Conservation (phyloP, 768 basidiomycete species). For the Polyporus arcularius region DNA sequence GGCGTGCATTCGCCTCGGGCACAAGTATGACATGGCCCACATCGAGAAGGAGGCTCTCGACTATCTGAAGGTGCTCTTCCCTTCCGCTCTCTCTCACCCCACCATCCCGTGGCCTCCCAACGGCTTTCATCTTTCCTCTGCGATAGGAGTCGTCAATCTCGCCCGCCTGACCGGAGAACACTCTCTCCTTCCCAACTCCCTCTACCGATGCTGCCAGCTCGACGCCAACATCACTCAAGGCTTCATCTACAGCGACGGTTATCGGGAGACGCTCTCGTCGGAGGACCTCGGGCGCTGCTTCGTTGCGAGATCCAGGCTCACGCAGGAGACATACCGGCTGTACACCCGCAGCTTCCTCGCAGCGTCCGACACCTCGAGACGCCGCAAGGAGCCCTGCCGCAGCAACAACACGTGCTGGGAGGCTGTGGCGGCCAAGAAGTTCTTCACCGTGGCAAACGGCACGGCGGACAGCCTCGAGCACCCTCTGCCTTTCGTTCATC, state of each 20-base stretch:
- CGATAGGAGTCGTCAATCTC: slow-evolving; percentile 10
- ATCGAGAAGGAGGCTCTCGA: not conserved
- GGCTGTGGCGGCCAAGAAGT: too few relatives aligned
- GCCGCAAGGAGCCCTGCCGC: too few relatives aligned
- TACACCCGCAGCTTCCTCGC: too few relatives aligned
- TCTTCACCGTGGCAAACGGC: too few relatives aligned
- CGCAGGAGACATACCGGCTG: not conserved
- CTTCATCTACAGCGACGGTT: slow-evolving; percentile 1
- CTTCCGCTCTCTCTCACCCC: too few relatives aligned
- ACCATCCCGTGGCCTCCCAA: not conserved
- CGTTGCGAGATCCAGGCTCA: not conserved
- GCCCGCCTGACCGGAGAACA: not conserved
- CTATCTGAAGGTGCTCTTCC: not conserved
- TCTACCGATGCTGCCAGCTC: slow-evolving; percentile 7
- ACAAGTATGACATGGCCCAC: slow-evolving; percentile 2
- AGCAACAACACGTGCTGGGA: too few relatives aligned
- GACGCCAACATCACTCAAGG: slow-evolving; percentile 1
- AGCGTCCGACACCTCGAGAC: too few relatives aligned
- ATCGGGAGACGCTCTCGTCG: not conserved
- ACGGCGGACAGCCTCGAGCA: too few relatives aligned
- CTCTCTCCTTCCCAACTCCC: slow-evolving; percentile 4
- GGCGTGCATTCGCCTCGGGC: slow-evolving; percentile 4
- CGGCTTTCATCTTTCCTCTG: not conserved
- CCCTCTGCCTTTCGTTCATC: too few relatives aligned
- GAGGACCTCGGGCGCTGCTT: slow-evolving; percentile 8